Conservation (phyloP, 331 rosid species). For the Rhamnella rubrinervis region DNA sequence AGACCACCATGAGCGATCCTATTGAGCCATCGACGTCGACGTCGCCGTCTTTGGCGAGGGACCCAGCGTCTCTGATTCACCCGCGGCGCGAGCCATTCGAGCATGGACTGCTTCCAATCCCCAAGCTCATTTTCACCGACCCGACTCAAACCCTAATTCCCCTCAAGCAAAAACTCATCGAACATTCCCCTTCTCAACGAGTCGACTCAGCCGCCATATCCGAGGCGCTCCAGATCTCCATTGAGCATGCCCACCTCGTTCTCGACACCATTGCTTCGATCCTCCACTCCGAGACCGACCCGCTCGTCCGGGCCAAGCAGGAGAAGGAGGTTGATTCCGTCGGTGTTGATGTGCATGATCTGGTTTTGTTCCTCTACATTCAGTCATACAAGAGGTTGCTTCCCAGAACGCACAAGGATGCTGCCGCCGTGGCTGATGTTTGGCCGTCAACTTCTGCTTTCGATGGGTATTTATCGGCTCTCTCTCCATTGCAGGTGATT, state of each 20-base stretch:
- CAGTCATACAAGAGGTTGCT: slow-evolving; percentile 85
- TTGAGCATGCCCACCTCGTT: slow-evolving; percentile 79
- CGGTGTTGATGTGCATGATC: slow-evolving; percentile 69
- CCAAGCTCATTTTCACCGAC: slow-evolving; percentile 85
- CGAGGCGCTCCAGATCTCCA: slow-evolving; percentile 88
- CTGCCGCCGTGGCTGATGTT: slow-evolving; percentile 88
- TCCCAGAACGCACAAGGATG: slow-evolving; percentile 93
- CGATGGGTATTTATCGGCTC: slow-evolving; percentile 95
- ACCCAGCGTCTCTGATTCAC: slow-evolving; percentile 58
- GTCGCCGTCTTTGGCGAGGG: slow-evolving; percentile 41
- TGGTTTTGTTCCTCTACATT: slow-evolving; percentile 64
- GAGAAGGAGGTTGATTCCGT: slow-evolving; percentile 46
- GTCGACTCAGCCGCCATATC: slow-evolving; percentile 58
- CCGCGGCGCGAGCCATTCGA: slow-evolving; percentile 95
- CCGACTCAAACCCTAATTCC: slow-evolving; percentile 94
- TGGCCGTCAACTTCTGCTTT: slow-evolving; percentile 99
- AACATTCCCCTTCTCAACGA: slow-evolving; percentile 46
- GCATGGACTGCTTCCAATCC: slow-evolving; percentile 91
- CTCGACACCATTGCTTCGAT: slow-evolving; percentile 82
- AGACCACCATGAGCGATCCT: slow-evolving; percentile 56
- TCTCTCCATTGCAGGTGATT: slow-evolving; percentile 92
- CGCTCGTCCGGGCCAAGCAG: slow-evolving; percentile 49
- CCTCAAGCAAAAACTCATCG: slow-evolving; percentile 71
- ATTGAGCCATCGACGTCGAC: slow-evolving; percentile 45
- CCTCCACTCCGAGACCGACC: slow-evolving; percentile 68